phyloP scores from a whole-genome alignment of 139 green algal species.

The Tetradesmus obliquus region DNA sequence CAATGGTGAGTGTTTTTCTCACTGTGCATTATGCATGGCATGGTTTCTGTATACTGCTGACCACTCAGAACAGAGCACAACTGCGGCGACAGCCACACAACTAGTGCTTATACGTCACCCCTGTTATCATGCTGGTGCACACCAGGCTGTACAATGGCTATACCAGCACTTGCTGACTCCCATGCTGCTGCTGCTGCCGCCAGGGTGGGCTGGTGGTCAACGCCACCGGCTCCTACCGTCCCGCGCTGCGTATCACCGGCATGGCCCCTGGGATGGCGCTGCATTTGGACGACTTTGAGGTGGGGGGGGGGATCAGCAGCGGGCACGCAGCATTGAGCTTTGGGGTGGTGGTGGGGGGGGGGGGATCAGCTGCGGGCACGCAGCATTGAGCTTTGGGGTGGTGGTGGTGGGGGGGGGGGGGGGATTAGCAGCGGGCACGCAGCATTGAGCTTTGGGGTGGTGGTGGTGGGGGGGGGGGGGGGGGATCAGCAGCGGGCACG shows the following conservation, averaged over 20 bases:
- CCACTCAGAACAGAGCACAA: too few relatives aligned
- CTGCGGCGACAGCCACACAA: too few relatives aligned
- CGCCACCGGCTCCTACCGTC: constrained; percentile 1
- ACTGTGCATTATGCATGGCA: not conserved
- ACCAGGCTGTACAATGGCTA: not conserved
- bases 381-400: too few relatives aligned
- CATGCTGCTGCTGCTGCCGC: not conserved
- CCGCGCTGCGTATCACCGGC: not conserved
- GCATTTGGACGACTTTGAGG: constrained; percentile 28
- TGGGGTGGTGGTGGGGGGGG: too few relatives aligned
- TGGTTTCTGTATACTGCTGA: too few relatives aligned
- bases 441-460: too few relatives aligned
- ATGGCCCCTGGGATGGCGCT: not conserved
- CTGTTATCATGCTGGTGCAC: too few relatives aligned
- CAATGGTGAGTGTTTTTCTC: not conserved
- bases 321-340: too few relatives aligned
- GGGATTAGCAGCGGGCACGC: too few relatives aligned
- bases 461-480: not conserved
- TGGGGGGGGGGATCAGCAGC: not conserved
- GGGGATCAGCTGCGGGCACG: too few relatives aligned
- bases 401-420: not conserved
- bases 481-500: too few relatives aligned
- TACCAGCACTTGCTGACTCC: not conserved
- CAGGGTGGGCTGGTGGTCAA: not conserved
- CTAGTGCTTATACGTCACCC: too few relatives aligned